Evolutionary conservation across 2,329 filamentous ascomycete species (phyloP), one percentile per base, ranked within the genome.

Genomic region (Colletotrichum simmondsii): DNA sequence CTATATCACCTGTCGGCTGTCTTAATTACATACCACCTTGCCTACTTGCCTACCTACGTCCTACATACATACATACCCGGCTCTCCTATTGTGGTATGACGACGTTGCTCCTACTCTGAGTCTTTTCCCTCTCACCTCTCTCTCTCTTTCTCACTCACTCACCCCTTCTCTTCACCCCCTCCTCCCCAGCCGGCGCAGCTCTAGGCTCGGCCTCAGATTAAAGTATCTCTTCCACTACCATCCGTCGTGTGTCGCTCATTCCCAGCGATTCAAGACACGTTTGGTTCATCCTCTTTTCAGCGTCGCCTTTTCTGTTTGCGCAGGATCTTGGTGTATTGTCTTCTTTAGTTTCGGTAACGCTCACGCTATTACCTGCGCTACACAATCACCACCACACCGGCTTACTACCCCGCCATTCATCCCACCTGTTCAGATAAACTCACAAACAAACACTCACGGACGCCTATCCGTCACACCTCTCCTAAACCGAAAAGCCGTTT

Each of bases 261-360:
- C 42, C 26, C 57, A 32, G 46, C 37, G 54, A 52, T 30, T 35
- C 65, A 57, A 74, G 53, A 60, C 37, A 64, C 49, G 8, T 65
- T 37, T 65, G 49, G 32, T 14, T 59, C 60, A 68, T 53, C 53
- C 54, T 78, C 79, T 19, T 78, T 77, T 16, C 75, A 58, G 65
- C 59, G 67, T 46, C 24, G 42, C 65, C 59, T 72, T 42, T 22
- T 59, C 46, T 37, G 26, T 70, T 64, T 61, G 60, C 32, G 46
- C 56, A 57, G 46, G 66, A 60, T 70, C 49, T 46, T 54, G 46
- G 66, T 57, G 66, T 70, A 60, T 61, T 28, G 46, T 26, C 42
- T 37, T 22, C 26, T 7, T 12, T 63, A 72, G 65, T 59, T 65
- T 70, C 35, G 60, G 54, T 49, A 52, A 56, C 65, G 14, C 59